Evolutionary conservation across 495 filamentous ascomycete genomes (phyloP).

Genomic region (Daldinia caldariorum): DNA sequence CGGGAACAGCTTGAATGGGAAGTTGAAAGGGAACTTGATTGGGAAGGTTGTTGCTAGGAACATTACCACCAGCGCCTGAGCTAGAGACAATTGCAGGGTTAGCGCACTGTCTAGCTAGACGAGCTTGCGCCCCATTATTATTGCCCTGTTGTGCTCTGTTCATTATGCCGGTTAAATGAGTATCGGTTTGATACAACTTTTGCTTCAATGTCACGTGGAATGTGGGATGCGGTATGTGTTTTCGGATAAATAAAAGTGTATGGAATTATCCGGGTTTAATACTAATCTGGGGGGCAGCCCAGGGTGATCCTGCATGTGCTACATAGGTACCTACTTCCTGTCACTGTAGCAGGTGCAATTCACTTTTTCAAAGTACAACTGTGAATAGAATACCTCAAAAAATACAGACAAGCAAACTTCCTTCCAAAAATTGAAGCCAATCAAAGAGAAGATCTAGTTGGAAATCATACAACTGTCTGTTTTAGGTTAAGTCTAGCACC

Average conservation of each 20-base stretch:
- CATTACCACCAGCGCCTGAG: neutral
- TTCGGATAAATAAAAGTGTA: neutral
- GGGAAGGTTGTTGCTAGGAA: neutral
- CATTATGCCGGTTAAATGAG: constrained; percentile 3
- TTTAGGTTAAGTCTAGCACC: no score
- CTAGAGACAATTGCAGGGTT: neutral
- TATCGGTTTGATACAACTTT: neutral
- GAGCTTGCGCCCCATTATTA: neutral
- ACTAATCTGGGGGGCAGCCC: neutral
- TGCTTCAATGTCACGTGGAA: neutral
- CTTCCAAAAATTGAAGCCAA: no score
- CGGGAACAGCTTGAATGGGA: no score
- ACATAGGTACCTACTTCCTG: neutral
- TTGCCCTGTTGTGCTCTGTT: neutral
- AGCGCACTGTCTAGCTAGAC: neutral
- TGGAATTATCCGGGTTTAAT: constrained; percentile 4
- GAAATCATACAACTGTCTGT: no score
- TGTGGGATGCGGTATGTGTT: neutral
- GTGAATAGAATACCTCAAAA: no score
- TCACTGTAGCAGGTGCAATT: no score
- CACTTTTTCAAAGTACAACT: no score
- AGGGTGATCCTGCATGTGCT: neutral
- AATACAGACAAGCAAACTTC: no score
- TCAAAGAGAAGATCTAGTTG: no score
- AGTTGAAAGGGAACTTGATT: no score